phyloP scores from a whole-genome alignment of 768 basidiomycete genomes.

The Mycena leptocephala region DNA sequence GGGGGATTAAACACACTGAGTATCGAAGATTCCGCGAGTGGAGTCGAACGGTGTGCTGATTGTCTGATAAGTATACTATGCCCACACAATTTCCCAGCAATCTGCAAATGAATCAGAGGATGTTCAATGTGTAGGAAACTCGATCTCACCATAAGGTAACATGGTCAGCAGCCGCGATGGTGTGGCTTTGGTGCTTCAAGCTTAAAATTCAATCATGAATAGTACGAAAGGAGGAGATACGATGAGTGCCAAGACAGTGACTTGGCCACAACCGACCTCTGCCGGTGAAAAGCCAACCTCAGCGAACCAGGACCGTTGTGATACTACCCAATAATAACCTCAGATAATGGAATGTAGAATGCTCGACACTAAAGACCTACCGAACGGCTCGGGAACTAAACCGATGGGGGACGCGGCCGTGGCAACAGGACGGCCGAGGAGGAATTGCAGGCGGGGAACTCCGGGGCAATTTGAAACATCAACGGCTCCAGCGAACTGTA shows the following conservation, averaged over 20 bases:
- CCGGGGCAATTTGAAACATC: slow-evolving; percentile 52
- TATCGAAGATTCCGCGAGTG: slow-evolving; percentile 60
- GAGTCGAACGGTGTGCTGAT: slow-evolving; percentile 62
- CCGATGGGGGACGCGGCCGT: slow-evolving; percentile 20
- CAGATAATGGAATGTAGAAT: too few species aligned
- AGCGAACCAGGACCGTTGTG: slow-evolving; percentile 50
- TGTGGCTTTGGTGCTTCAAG: slow-evolving; percentile 32
- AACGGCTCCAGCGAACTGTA: slow-evolving; percentile 52
- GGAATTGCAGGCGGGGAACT: slow-evolving; percentile 46
- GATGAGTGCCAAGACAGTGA: background rate
- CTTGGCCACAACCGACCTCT: slow-evolving; percentile 48
- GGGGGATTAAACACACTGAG: slow-evolving; percentile 44
- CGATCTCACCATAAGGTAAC: slow-evolving; percentile 40
- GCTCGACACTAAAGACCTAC: background rate
- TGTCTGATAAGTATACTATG: slow-evolving; percentile 20
- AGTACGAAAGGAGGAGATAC: slow-evolving; percentile 23
- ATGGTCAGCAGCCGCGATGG: slow-evolving; percentile 49
- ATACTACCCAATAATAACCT: slow-evolving; percentile 41
- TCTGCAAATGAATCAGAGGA: slow-evolving; percentile 27
- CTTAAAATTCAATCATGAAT: background rate
- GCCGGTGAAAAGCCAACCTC: slow-evolving; percentile 54
- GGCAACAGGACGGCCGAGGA: slow-evolving; percentile 39
- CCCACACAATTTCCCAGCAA: slow-evolving; percentile 33
- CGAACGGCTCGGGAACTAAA: slow-evolving; percentile 24
- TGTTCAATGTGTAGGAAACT: background rate